Evolutionary conservation across 257 asterid species (phyloP).

Genomic region (Thymus mandschuricus): DNA sequence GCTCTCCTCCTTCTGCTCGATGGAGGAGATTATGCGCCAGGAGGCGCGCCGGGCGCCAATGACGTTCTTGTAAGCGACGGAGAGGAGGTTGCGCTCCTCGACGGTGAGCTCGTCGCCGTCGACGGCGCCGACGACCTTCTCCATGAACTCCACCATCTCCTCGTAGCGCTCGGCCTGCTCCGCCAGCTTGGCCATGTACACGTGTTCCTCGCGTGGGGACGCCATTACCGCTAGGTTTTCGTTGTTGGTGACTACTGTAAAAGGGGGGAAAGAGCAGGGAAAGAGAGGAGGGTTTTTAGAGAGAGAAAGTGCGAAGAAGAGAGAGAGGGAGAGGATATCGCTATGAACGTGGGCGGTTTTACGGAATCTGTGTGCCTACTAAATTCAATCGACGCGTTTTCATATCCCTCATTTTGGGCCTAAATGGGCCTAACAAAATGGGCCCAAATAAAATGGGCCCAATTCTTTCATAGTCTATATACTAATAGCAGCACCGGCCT

Average conservation of each 20-base stretch:
- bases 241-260: constrained; percentile 18
- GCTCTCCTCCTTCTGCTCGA: constrained; percentile 65
- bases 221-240: constrained; percentile 49
- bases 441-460: no score
- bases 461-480: no score
- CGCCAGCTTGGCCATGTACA: constrained; percentile 88
- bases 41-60: constrained; percentile 64
- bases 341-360: constrained; percentile 18
- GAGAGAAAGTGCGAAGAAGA: neutral
- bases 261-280: neutral
- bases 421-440: neutral
- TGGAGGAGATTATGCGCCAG: constrained; percentile 57
- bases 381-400: neutral
- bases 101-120: constrained; percentile 63
- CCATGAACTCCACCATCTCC: constrained; percentile 96
- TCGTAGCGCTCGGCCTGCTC: constrained; percentile 96
- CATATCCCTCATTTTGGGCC: neutral
- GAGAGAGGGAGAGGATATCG: constrained; percentile 11
- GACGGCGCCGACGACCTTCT: constrained; percentile 71
- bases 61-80: constrained; percentile 62
- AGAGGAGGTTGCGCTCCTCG: constrained; percentile 63
- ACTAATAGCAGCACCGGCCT: no score
- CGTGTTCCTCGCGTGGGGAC: constrained; percentile 81
- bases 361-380: constrained; percentile 25
- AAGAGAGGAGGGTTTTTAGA: constrained; percentile 18